Conservation (phyloP, 768 basidiomycete genomes). For the Holtermanniella nyarrowii region DNA sequence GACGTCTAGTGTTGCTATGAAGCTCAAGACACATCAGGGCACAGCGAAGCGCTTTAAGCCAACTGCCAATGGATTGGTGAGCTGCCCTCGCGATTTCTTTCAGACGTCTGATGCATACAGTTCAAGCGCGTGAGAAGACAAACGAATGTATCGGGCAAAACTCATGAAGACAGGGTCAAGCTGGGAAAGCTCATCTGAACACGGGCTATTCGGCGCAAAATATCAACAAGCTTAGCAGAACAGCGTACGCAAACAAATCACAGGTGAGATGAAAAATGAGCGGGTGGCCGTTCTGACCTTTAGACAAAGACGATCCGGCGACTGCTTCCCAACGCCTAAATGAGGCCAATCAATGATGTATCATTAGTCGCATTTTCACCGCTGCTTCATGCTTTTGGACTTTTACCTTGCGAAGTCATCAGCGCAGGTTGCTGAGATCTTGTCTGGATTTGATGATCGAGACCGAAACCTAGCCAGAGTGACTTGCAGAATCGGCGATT, state of each 20-base stretch:
- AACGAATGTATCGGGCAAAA: neutral
- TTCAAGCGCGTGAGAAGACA: neutral
- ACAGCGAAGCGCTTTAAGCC: conserved; percentile 41
- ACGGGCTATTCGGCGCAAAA: conserved; percentile 32
- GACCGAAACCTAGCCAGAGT: neutral
- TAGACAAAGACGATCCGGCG: conserved; percentile 24
- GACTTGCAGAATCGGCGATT: conserved; percentile 1
- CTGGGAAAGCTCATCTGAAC: conserved; percentile 36
- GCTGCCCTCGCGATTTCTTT: neutral
- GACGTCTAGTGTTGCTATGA: conserved; percentile 17
- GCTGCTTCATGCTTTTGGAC: conserved; percentile 3
- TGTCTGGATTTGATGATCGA: neutral
- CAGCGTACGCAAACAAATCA: conserved; percentile 34
- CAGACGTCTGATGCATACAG: conserved; percentile 1
- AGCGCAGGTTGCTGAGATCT: conserved; percentile 3
- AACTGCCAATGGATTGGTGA: conserved; percentile 29
- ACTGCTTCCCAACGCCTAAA: conserved; percentile 32
- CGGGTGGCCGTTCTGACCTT: neutral
- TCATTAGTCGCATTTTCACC: conserved; percentile 4
- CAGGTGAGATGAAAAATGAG: conserved; percentile 18
- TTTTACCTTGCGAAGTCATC: neutral
- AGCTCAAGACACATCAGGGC: conserved; percentile 42
- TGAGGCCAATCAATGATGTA: no score
- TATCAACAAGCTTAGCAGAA: conserved; percentile 37
- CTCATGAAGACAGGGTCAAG: conserved; percentile 26